phyloP scores from a whole-genome alignment of 2,329 filamentous ascomycete species.

The Bretziella fagacearum region DNA sequence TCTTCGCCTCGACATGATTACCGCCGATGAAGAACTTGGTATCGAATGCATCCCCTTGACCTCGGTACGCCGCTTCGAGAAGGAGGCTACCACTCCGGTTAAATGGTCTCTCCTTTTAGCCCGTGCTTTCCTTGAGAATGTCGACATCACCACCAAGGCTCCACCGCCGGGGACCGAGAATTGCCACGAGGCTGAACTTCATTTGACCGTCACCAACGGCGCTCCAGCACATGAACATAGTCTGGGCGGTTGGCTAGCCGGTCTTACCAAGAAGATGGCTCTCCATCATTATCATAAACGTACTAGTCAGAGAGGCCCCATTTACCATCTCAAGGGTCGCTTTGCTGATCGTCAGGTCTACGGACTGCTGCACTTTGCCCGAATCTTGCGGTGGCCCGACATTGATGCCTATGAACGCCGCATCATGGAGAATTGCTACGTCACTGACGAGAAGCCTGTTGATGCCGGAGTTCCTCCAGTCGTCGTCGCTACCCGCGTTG shows the following conservation, averaged over 20 bases:
- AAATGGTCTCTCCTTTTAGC: slow-evolving; percentile 51
- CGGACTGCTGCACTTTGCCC: slow-evolving; percentile 47
- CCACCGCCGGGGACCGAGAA: slow-evolving; percentile 1
- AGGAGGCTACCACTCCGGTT: slow-evolving; percentile 42
- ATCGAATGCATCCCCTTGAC: slow-evolving; percentile 34
- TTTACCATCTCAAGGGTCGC: slow-evolving; percentile 37
- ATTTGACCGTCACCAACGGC: slow-evolving; percentile 17
- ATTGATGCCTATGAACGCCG: slow-evolving; percentile 34
- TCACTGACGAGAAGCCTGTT: slow-evolving; percentile 9
- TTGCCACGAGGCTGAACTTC: slow-evolving; percentile 15
- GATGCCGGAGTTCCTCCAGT: background rate
- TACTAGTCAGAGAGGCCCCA: slow-evolving; percentile 16
- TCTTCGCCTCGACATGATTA: slow-evolving; percentile 45
- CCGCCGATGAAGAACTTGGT: slow-evolving; percentile 40
- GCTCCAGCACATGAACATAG: slow-evolving; percentile 13
- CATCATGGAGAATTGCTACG: slow-evolving; percentile 30
- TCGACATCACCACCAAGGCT: slow-evolving; percentile 29
- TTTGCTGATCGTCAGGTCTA: slow-evolving; percentile 41
- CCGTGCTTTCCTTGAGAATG: slow-evolving; percentile 51
- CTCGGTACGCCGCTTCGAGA: slow-evolving; percentile 44
- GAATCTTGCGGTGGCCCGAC: slow-evolving; percentile 44
- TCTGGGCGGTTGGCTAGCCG: slow-evolving; percentile 37
- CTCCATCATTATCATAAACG: slow-evolving; percentile 15
- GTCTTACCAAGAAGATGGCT: slow-evolving; percentile 37
- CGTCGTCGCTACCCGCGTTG: background rate